Conservation (phyloP, 225 moss, liverwort and hornwort genomes). For the Pseudisothecium myosuroides region DNA sequence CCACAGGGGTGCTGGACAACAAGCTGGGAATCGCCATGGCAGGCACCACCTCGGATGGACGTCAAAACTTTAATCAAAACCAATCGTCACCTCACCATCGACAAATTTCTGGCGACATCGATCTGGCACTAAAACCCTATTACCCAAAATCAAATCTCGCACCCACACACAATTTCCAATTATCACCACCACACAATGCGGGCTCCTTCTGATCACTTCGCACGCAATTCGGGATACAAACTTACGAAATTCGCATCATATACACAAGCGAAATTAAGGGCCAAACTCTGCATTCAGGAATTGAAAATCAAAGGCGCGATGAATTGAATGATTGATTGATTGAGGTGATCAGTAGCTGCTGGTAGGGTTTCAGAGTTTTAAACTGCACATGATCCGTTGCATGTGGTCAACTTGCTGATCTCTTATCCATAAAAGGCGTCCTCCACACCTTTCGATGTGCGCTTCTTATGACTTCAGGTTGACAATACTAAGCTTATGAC, state of each 20-base stretch:
- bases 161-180: neutral
- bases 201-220: neutral
- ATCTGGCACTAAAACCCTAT: neutral
- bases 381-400: too few relatives aligned
- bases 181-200: neutral
- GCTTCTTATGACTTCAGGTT: neutral
- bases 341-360: neutral
- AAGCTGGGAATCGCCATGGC: slow-evolving; percentile 2
- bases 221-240: neutral
- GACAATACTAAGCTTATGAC: too few relatives aligned
- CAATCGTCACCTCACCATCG: neutral
- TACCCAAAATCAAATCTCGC: neutral
- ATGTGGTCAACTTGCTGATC: neutral
- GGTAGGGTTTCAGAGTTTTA: too few relatives aligned
- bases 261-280: neutral
- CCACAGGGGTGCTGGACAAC: neutral
- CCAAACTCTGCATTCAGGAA: neutral
- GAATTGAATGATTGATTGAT: neutral
- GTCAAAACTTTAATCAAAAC: neutral
- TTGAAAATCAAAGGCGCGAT: neutral
- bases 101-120: neutral
- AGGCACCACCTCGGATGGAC: neutral
- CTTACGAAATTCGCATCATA: neutral
- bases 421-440: neutral
- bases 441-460: neutral